A percentile compares a stretch with the other conserved stretches of the same genome.
phyloP scores from a whole-genome alignment of 805 yeast genomes.

The Spathaspora passalidarum region DNA sequence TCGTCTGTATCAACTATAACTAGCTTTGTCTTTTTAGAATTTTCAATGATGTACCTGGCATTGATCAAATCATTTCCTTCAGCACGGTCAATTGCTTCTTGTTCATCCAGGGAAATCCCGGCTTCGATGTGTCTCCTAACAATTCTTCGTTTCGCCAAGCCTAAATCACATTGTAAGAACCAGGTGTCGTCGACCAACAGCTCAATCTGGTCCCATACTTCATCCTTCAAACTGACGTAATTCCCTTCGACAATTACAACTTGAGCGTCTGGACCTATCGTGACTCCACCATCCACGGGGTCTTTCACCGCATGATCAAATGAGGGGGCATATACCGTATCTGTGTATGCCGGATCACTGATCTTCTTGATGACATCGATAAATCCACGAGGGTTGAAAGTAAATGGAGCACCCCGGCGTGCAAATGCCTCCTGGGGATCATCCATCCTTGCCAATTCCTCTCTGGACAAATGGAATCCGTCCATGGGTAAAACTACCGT shows the following conservation, averaged over 20 bases:
- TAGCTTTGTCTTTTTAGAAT: constrained; percentile 17
- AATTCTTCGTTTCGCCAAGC: constrained; percentile 52
- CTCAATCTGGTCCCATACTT: constrained; percentile 56
- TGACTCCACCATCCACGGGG: constrained; percentile 56
- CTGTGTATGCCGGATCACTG: constrained; percentile 14
- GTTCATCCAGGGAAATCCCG: constrained; percentile 47
- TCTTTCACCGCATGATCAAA: constrained; percentile 76
- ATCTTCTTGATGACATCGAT: constrained; percentile 20
- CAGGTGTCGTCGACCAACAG: constrained; percentile 41
- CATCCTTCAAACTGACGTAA: constrained; percentile 58
- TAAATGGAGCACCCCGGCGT: constrained; percentile 81
- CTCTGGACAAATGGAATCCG: constrained; percentile 37
- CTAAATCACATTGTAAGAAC: constrained; percentile 48
- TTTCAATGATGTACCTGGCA: constrained; percentile 41
- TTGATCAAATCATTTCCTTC: constrained; percentile 62
- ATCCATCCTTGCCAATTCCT: constrained; percentile 35
- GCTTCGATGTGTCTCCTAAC: constrained; percentile 62
- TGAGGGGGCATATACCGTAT: constrained; percentile 54
- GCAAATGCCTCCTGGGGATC: constrained; percentile 56
- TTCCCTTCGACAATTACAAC: constrained; percentile 75
- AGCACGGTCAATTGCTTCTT: constrained; percentile 52
- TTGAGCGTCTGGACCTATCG: constrained; percentile 43
- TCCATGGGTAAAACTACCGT: constrained; percentile 35
- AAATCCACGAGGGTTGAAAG: constrained; percentile 62
- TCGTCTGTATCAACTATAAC: constrained; percentile 11